Evolutionary conservation across 768 basidiomycete genomes (phyloP), one percentile per base, ranked within the genome.

Genomic region (Sarcomyxa edulis): DNA sequence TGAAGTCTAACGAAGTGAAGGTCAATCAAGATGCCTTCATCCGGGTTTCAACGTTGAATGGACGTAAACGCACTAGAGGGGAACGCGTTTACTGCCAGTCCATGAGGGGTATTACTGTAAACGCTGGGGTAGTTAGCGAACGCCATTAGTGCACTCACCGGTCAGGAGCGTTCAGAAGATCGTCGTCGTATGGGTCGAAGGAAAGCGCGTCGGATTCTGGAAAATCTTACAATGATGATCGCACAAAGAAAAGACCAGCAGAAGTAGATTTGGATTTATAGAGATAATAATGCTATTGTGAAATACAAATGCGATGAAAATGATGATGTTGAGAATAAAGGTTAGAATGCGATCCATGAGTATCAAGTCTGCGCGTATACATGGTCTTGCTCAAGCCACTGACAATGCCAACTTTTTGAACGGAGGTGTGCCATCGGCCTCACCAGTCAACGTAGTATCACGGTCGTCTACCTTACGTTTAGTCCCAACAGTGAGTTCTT

Each of bases 391-490:
- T 44, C 50, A 48, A 39, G 45, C 42, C 34, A 52, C 46, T 35
- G 66, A 61, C 47, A 84, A 53, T 18, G 81, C 78, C 36, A 78
- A 43, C 57, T 81, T 85, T 66, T 88, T 88, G 50, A 68, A 52
- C 3, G 81, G 82, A 33, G 84, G 84, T 27, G 74, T 79, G 37
- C 67, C 68, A 38, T 65, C 66, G 37, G 51, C 62, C 50, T 69
- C 68, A 49, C 53, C 55, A 48, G 57, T 47, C 48, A 60, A 32
- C 39, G 64, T 57, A 37, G 57, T 51, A 50, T 74, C 67, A 54
- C 68, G 67, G 43, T 69, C 65, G 38, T 73, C 77, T 54, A 76
- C 76, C 75, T 90, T 90, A 72, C 86, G 86, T 60, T 90, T 90
- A 42, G 68, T 68, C 45, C 83, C 77, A 46, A 62, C 55, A 50